These are phyloP conservation scores for Helicocarpus griseus DNA, from an alignment of 2,329 filamentous ascomycete species.

Conservation along the genomic window DNA sequence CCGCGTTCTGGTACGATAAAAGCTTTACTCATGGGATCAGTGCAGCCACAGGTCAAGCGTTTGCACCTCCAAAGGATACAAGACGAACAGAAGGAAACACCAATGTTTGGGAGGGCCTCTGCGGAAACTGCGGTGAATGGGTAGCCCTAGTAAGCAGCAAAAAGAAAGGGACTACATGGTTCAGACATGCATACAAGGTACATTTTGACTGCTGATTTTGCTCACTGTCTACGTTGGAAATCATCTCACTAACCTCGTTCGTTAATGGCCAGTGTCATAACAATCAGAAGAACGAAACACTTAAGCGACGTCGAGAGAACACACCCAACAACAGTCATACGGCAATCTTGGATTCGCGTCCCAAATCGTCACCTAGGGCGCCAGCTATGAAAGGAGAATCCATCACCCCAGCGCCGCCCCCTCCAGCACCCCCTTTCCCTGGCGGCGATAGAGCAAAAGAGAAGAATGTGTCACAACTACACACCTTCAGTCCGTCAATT, in stretches of 20 bases:
- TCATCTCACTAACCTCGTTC: constrained; percentile 7
- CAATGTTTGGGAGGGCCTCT: constrained; percentile 35
- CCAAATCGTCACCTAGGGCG: background rate
- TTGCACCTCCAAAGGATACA: constrained; percentile 66
- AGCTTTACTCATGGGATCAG: constrained; percentile 82
- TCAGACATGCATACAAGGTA: constrained; percentile 80
- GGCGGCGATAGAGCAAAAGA: background rate
- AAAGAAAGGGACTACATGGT: constrained; percentile 90
- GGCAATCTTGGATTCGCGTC: constrained; percentile 14
- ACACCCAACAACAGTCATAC: constrained; percentile 41
- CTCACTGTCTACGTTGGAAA: constrained; percentile 9
- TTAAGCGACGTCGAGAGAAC: constrained; percentile 57
- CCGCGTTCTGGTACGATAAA: constrained; percentile 89
- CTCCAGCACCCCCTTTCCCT: background rate
- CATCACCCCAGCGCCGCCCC: background rate
- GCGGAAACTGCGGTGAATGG: constrained; percentile 26
- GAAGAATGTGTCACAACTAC: constrained; percentile 7
- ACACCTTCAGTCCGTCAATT: constrained; percentile 6
- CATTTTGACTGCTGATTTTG: constrained; percentile 15
- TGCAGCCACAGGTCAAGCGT: constrained; percentile 67
- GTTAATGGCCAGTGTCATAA: constrained; percentile 56
- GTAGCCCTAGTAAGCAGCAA: constrained; percentile 53
- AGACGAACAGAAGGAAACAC: constrained; percentile 70
- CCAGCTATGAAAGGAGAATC: background rate
- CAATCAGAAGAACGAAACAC: constrained; percentile 59